Evolutionary conservation across 306 rosid species (phyloP), one percentile per base, ranked within the genome.

Genomic region (Begonia masoniana): DNA sequence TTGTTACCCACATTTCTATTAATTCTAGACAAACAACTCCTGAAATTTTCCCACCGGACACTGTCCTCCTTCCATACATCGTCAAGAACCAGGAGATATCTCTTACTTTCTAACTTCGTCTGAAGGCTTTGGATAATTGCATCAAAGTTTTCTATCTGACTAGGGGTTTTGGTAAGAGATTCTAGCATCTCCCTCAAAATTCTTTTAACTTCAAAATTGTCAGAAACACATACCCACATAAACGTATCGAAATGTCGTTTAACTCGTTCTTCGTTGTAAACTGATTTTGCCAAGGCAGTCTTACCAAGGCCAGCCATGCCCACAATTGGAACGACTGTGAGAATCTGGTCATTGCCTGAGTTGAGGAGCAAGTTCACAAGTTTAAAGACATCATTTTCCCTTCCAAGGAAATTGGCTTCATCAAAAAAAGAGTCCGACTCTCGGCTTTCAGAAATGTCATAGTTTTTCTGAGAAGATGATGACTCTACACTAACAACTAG

Each of bases 251-350:
- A 68, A 10, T 47, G 52, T 12, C 13, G n/a, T 4, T 14, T 23
- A 6, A 68, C 48, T 13, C 12, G 1, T 12, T 12, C 46, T 19
- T 68, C 41, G 57, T 68, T 58, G 59, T 43, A 56, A 1, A 62
- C 16, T 1, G 36, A 31, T 16, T 68, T 62, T 1, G 56, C 56
- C 17, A 62, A 16, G 13, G 68, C 56, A 2, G 74, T 62, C 43
- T 62, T 62, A 1, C 74, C 74, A 7, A 68, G 47, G 0, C 74
- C 74, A 0, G 62, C 60, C 59, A 57, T 62, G 10, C 73, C 64
- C 56, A 62, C 68, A 1, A 68, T 68, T 4, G 60, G 47, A 12
- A 62, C 0, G 43, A 68, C 56, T 12, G 64, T 14, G 4, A 57
- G 13, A 10, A 6, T 0, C 4, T 31, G 10, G 7, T 13, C 10